Evolutionary conservation across 2,329 filamentous ascomycete species (phyloP).

Genomic region (Penicillium hordei): DNA sequence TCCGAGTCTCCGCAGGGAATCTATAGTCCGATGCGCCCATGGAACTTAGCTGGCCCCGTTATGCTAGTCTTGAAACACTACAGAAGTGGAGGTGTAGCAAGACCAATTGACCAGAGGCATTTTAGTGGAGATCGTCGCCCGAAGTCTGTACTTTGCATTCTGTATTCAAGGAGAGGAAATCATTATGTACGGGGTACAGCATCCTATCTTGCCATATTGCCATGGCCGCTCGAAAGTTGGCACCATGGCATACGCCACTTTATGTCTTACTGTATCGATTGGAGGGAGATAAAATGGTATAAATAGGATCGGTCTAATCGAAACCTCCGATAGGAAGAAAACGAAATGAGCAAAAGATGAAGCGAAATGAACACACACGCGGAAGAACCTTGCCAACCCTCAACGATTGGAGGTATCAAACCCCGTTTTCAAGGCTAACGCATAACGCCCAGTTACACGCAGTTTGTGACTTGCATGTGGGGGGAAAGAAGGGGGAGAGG

Average conservation of each 20-base stretch:
- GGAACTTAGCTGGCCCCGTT: not conserved
- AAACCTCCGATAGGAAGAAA: not conserved
- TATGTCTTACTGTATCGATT: not conserved
- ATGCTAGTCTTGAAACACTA: not conserved
- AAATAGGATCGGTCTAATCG: not conserved
- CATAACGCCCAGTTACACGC: not conserved
- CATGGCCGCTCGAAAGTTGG: not conserved
- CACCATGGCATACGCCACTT: slow-evolving; percentile 1
- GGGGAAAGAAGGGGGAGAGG: not conserved
- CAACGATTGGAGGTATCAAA: not conserved
- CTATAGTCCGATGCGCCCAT: not conserved
- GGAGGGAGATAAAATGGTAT: not conserved
- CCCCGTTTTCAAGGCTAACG: not conserved
- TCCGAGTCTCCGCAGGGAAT: not conserved
- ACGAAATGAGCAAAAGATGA: not conserved
- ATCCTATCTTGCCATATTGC: not conserved
- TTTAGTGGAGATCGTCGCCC: not conserved
- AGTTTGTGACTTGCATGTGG: slow-evolving; percentile 9
- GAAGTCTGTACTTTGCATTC: not conserved
- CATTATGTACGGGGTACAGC: not conserved
- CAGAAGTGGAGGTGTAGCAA: not conserved
- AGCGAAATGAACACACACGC: not conserved
- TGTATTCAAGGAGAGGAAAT: not conserved
- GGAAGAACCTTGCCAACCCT: not conserved
- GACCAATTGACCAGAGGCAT: not conserved